phyloP scores from a whole-genome alignment of 306 rosid species.

The Pterocarpus santalinus region DNA sequence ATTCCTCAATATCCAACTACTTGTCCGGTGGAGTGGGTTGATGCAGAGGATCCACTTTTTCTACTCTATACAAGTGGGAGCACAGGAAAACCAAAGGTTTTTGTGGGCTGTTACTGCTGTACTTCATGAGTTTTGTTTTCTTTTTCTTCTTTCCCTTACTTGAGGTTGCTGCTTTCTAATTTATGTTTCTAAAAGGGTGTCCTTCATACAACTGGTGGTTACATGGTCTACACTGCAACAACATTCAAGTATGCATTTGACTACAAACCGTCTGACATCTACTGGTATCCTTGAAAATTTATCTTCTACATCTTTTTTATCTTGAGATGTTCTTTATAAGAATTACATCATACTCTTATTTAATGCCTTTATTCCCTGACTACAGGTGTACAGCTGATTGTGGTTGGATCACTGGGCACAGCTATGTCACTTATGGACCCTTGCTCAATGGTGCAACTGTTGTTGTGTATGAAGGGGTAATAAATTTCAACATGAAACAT shows the following conservation, averaged over 20 bases:
- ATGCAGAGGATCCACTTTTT: conserved; percentile 97
- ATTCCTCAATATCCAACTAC: conserved; percentile 75
- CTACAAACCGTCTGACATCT: conserved; percentile 85
- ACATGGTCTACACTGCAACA: conserved; percentile 96
- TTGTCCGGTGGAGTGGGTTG: conserved; percentile 98
- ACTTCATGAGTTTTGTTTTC: conserved; percentile 9
- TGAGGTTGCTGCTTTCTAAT: conserved; percentile 35
- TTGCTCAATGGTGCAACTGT: conserved; percentile 87
- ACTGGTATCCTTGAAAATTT: conserved; percentile 71
- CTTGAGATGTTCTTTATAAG: conserved; percentile 33
- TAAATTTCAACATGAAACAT: conserved; percentile 33
- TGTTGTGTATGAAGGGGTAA: conserved; percentile 93
- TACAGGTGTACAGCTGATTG: conserved; percentile 98
- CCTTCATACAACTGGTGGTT: conserved; percentile 96
- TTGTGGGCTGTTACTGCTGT: conserved; percentile 37
- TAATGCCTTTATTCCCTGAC: conserved; percentile 39
- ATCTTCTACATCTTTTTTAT: conserved; percentile 25
- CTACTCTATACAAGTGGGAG: conserved; percentile 98
- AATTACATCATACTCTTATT: conserved; percentile 31
- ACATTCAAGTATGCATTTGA: conserved; percentile 98
- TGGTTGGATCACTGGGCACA: conserved; percentile 99
- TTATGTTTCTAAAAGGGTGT: conserved; percentile 73
- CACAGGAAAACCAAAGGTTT: conserved; percentile 98
- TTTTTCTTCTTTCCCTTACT: conserved; percentile 36
- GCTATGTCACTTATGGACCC: conserved; percentile 98